These are phyloP conservation scores for Brassica juncea DNA, from an alignment of 345 rosid genomes.

Conservation along the genomic window DNA sequence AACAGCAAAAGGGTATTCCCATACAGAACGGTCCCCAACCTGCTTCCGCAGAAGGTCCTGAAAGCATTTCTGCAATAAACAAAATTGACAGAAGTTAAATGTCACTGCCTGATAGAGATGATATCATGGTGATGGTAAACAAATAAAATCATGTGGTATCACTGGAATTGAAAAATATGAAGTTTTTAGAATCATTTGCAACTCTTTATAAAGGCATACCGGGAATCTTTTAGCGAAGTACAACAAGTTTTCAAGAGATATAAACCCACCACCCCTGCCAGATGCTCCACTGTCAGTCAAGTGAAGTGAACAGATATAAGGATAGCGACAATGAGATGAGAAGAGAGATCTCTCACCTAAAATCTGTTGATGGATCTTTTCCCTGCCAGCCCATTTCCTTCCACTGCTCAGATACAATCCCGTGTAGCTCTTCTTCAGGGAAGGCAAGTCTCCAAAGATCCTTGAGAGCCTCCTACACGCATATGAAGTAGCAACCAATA, in stretches of 20 bases:
- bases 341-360: slow-evolving; percentile 54
- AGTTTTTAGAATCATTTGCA: neutral
- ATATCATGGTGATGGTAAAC: neutral
- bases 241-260: slow-evolving; percentile 93
- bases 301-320: neutral
- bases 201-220: slow-evolving; percentile 28
- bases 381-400: slow-evolving; percentile 99
- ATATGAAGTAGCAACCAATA: slow-evolving; percentile 11
- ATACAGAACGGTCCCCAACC: slow-evolving; percentile 90
- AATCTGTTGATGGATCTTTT: slow-evolving; percentile 99
- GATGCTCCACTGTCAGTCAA: slow-evolving; percentile 23
- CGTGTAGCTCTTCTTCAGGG: slow-evolving; percentile 83
- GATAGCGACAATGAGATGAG: neutral
- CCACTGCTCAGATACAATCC: slow-evolving; percentile 96
- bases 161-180: neutral
- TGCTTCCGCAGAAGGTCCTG: slow-evolving; percentile 86
- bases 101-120: neutral
- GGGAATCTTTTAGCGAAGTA: slow-evolving; percentile 82
- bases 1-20: slow-evolving; percentile 99
- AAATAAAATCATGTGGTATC: neutral
- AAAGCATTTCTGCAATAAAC: slow-evolving; percentile 66
- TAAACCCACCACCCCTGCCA: slow-evolving; percentile 97
- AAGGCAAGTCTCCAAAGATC: slow-evolving; percentile 88
- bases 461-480: slow-evolving; percentile 75
- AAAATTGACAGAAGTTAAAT: slow-evolving; percentile 2